These are phyloP conservation scores for Hippophae gyantsensis DNA, from an alignment of 306 rosid genomes.

Conservation along the genomic window DNA sequence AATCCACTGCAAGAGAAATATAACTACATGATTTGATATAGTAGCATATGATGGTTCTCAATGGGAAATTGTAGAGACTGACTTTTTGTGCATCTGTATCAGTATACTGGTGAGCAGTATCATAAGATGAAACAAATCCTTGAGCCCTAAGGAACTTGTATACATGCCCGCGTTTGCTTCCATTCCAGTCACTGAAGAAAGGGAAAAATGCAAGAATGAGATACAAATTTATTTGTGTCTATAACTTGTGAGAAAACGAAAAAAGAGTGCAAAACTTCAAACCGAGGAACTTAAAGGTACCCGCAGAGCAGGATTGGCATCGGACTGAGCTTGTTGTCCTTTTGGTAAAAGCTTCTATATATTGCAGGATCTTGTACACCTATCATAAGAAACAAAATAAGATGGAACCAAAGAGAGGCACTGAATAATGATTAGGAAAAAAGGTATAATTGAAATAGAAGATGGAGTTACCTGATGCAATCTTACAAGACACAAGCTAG, in stretches of 20 bases:
- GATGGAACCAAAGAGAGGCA: slow-evolving; percentile 4
- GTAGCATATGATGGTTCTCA: not conserved
- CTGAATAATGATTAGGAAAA: not conserved
- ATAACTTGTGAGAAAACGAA: not conserved
- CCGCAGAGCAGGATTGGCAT: slow-evolving; percentile 91
- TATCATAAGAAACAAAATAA: slow-evolving; percentile 15
- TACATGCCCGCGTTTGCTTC: slow-evolving; percentile 97
- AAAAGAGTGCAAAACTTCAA: not conserved
- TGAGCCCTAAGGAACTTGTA: slow-evolving; percentile 89
- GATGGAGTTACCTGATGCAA: slow-evolving; percentile 46
- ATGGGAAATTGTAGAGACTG: slow-evolving; percentile 10
- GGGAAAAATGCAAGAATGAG: slow-evolving; percentile 8
- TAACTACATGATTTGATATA: slow-evolving; percentile 2
- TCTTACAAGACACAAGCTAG: slow-evolving; percentile 69
- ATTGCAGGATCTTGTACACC: slow-evolving; percentile 84
- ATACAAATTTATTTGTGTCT: not conserved
- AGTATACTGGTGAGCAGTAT: slow-evolving; percentile 81
- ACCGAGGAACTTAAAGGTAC: slow-evolving; percentile 23
- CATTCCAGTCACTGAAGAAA: slow-evolving; percentile 84
- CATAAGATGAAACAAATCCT: slow-evolving; percentile 89
- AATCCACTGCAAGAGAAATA: slow-evolving; percentile 54
- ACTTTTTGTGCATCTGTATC: slow-evolving; percentile 95
- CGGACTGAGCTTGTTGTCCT: slow-evolving; percentile 70
- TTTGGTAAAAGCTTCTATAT: slow-evolving; percentile 80
- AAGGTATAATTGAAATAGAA: not conserved